Conservation (phyloP, 441 rosid genomes). For the Euphorbia schlechtendalii region DNA sequence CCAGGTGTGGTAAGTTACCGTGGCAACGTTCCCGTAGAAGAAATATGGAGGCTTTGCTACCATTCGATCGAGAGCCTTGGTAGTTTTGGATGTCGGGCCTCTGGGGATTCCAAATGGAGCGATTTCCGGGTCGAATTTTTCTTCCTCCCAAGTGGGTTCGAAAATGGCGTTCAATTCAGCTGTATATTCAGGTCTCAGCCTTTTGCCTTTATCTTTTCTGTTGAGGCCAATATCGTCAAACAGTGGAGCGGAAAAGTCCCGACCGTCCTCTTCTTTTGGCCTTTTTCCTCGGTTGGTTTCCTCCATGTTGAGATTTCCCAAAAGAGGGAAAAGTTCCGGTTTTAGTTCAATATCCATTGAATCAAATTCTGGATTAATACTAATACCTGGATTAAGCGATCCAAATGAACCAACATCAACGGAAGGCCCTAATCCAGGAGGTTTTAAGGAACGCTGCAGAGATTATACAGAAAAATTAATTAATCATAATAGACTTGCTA, state of each 20-base stretch:
- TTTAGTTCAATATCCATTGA: slow-evolving; percentile 32
- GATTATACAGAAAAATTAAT: slow-evolving; percentile 14
- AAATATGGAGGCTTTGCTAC: slow-evolving; percentile 65
- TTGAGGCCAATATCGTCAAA: slow-evolving; percentile 15
- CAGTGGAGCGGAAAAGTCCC: slow-evolving; percentile 27
- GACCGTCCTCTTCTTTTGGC: slow-evolving; percentile 50
- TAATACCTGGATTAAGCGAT: slow-evolving; percentile 9
- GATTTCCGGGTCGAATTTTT: slow-evolving; percentile 31
- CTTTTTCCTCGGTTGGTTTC: slow-evolving; percentile 54
- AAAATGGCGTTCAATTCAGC: slow-evolving; percentile 36
- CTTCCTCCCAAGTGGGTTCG: slow-evolving; percentile 43
- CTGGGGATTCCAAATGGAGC: slow-evolving; percentile 22
- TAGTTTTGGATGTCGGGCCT: slow-evolving; percentile 34
- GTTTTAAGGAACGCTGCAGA: slow-evolving; percentile 24
- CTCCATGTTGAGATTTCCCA: slow-evolving; percentile 23
- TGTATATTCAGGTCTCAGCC: slow-evolving; percentile 46
- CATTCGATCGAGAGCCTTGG: slow-evolving; percentile 37
- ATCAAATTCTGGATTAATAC: slow-evolving; percentile 18
- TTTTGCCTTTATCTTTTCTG: slow-evolving; percentile 45
- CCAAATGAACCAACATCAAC: background rate
- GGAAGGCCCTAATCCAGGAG: slow-evolving; percentile 6
- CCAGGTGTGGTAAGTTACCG: slow-evolving; percentile 48
- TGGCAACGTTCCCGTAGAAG: slow-evolving; percentile 62
- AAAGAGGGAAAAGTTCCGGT: slow-evolving; percentile 27
- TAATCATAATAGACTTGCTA: background rate